Conservation (phyloP, 768 basidiomycete genomes). For the Mycena galopus region DNA sequence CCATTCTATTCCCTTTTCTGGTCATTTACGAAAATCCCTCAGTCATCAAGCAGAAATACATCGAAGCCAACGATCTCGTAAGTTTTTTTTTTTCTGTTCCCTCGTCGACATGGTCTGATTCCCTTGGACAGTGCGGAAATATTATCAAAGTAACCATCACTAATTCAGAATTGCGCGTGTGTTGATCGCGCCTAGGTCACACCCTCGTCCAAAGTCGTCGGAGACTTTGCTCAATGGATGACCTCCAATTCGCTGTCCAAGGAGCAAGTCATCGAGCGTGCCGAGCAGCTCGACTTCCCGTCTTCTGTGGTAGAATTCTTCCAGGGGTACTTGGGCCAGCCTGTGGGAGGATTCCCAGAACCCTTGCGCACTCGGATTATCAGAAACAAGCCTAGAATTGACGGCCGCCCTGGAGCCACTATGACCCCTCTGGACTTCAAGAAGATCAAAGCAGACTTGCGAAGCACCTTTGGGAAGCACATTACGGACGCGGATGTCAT, state of each 20-base stretch:
- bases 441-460: slow-evolving; percentile 93
- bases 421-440: slow-evolving; percentile 93
- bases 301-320: slow-evolving; percentile 98
- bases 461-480: slow-evolving; percentile 94
- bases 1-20: slow-evolving; percentile 24
- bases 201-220: slow-evolving; percentile 98
- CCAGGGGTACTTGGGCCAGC: slow-evolving; percentile 99
- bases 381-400: slow-evolving; percentile 93
- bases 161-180: neutral
- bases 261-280: slow-evolving; percentile 86
- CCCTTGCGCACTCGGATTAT: slow-evolving; percentile 93
- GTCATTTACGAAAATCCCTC: slow-evolving; percentile 32
- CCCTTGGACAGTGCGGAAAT: slow-evolving; percentile 82
- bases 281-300: slow-evolving; percentile 96
- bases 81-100: slow-evolving; percentile 42
- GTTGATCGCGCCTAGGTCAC: slow-evolving; percentile 73
- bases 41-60: slow-evolving; percentile 99
- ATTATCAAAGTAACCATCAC: slow-evolving; percentile 81
- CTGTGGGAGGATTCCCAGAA: slow-evolving; percentile 98
- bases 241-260: slow-evolving; percentile 93
- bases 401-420: slow-evolving; percentile 91
- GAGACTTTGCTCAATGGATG: slow-evolving; percentile 99
- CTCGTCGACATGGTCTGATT: slow-evolving; percentile 30
- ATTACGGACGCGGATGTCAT: slow-evolving; percentile 95
- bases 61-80: slow-evolving; percentile 96